Percentiles rank a stretch among this genome's conserved stretches.
These are phyloP conservation scores for Volvox africanus DNA, from an alignment of 139 green algal species.

Conservation along the genomic window DNA sequence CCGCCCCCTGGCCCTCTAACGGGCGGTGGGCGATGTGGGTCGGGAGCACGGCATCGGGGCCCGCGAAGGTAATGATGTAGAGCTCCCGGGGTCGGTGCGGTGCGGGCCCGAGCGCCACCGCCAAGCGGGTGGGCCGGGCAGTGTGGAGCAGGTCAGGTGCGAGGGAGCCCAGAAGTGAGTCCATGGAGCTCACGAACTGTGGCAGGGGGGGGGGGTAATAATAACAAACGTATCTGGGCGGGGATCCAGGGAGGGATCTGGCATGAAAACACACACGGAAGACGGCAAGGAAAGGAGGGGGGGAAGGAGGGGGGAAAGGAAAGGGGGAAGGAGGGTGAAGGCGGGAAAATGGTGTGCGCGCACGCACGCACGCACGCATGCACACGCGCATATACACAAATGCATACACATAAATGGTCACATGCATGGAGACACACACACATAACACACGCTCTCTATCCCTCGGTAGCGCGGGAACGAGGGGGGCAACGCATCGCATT, in stretches of 20 bases:
- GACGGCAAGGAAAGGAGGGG: not conserved
- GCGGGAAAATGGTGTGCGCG: too few species aligned
- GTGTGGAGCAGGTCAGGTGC: constrained; percentile 1
- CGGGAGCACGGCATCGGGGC: not conserved
- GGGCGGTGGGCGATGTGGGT: not conserved
- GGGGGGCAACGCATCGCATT: too few species aligned
- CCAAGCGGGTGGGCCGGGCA: not conserved
- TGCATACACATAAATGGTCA: too few species aligned
- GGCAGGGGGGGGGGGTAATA: not conserved
- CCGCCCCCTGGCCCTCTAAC: not conserved
- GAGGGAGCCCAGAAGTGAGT: not conserved
- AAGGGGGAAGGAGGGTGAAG: too few species aligned
- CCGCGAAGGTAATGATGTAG: constrained; percentile 3
- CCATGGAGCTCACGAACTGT: constrained; percentile 12
- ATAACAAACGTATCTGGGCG: not conserved
- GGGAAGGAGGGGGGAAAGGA: not conserved
- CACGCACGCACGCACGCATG: too few species aligned
- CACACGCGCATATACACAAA: too few species aligned
- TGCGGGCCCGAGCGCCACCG: constrained; percentile 1
- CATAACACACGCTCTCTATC: too few species aligned
- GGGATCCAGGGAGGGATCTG: too few species aligned
- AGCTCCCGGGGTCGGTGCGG: constrained; percentile 31
- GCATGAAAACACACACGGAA: too few species aligned
- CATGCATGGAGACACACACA: too few species aligned
- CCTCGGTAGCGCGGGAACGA: too few species aligned